Conservation (phyloP, 2,329 filamentous ascomycete genomes). For the Aspergillus carbonarius region DNA sequence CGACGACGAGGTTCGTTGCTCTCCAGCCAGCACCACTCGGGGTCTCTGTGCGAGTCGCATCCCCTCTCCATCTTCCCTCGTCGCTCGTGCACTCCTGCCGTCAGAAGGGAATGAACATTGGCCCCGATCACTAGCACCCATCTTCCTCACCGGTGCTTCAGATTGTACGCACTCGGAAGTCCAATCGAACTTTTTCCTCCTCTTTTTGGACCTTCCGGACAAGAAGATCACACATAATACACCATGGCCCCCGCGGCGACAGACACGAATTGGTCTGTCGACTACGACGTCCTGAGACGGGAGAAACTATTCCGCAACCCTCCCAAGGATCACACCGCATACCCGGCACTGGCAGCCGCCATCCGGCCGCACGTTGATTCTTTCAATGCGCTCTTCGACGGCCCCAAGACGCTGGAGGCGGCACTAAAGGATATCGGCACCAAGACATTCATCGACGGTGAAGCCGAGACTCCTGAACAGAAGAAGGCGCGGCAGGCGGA, state of each 20-base stretch:
- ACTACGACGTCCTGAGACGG: constrained; percentile 81
- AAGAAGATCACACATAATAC: constrained; percentile 9
- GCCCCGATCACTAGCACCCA: constrained; percentile 1
- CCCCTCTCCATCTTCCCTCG: background rate
- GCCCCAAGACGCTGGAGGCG: constrained; percentile 70
- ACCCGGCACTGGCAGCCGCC: constrained; percentile 80
- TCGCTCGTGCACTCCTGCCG: background rate
- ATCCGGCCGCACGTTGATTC: constrained; percentile 91
- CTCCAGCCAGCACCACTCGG: constrained; percentile 18
- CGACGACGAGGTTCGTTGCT: constrained; percentile 22
- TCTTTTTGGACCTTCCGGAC: constrained; percentile 13
- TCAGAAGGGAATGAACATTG: constrained; percentile 7
- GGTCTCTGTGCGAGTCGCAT: constrained; percentile 17
- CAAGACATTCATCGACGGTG: constrained; percentile 82
- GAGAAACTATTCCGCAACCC: constrained; percentile 88
- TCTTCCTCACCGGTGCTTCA: constrained; percentile 1
- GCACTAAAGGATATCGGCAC: constrained; percentile 85
- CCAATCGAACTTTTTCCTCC: constrained; percentile 18
- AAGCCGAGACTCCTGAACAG: constrained; percentile 47
- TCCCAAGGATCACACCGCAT: constrained; percentile 81
- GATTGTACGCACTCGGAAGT: constrained; percentile 6
- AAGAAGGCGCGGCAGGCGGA: constrained; percentile 50
- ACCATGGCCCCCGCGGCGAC: constrained; percentile 59
- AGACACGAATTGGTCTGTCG: constrained; percentile 73
- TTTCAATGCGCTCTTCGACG: constrained; percentile 85